Conservation (phyloP, 2,329 filamentous ascomycete species). For the Aspergillus sp. region DNA sequence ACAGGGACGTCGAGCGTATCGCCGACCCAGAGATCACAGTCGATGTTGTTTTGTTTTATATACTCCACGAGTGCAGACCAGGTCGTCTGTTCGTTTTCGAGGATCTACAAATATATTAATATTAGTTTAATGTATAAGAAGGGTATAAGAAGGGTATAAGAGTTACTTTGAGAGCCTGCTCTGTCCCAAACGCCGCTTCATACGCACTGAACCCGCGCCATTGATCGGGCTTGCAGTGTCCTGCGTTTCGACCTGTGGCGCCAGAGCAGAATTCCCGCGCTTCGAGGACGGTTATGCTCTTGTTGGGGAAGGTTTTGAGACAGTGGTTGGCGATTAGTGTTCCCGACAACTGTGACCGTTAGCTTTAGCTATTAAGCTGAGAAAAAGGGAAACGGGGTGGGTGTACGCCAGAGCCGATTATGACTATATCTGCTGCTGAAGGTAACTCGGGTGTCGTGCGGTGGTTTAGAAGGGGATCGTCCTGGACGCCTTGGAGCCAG, state of each 20-base stretch:
- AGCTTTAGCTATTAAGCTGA: neutral
- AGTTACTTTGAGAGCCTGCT: constrained; percentile 1
- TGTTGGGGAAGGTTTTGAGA: neutral
- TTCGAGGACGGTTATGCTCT: neutral
- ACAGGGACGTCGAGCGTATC: constrained; percentile 3
- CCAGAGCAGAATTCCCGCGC: constrained; percentile 3
- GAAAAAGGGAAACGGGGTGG: too few species aligned
- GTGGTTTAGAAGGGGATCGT: neutral
- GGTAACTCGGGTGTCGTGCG: neutral
- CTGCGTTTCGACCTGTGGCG: neutral
- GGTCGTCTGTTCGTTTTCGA: neutral
- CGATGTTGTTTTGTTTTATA: constrained; percentile 1
- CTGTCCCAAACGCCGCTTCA: neutral
- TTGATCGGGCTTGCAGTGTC: constrained; percentile 4
- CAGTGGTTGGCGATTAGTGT: constrained; percentile 1
- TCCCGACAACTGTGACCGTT: neutral
- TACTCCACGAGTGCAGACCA: neutral
- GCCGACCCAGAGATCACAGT: constrained; percentile 9
- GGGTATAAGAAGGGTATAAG: too few species aligned
- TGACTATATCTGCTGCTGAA: neutral
- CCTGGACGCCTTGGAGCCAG: constrained; percentile 5
- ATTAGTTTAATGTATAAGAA: neutral
- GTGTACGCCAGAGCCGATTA: neutral
- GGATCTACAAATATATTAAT: neutral
- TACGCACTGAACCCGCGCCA: constrained; percentile 5